Evolutionary conservation across 2,329 filamentous ascomycete genomes (phyloP).

Genomic region (Podosphaera leucotricha): DNA sequence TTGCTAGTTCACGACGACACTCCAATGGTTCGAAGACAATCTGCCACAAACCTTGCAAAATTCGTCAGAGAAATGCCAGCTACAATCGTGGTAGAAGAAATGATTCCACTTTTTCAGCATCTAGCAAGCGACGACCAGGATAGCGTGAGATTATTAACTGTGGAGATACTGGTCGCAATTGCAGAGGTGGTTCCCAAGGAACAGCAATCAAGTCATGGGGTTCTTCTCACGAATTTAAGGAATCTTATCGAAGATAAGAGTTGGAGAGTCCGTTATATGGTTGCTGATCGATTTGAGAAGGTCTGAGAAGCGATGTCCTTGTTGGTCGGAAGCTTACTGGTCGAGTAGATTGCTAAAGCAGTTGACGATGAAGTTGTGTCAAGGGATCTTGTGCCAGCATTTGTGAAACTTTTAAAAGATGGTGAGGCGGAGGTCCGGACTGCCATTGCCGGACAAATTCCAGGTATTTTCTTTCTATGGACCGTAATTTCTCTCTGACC

Average conservation of each 20-base stretch:
- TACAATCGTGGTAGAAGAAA: constrained; percentile 81
- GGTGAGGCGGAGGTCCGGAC: constrained; percentile 94
- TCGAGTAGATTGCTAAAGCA: constrained; percentile 69
- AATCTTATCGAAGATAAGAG: constrained; percentile 97
- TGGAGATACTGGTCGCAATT: constrained; percentile 88
- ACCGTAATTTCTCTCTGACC: constrained; percentile 4
- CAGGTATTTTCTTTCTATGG: constrained; percentile 25
- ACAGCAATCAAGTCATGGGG: constrained; percentile 87
- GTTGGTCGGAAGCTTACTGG: constrained; percentile 5
- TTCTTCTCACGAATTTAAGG: constrained; percentile 70
- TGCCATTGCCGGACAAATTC: constrained; percentile 91
- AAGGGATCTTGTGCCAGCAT: constrained; percentile 81
- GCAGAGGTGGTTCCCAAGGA: constrained; percentile 96
- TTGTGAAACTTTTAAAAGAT: constrained; percentile 94
- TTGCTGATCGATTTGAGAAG: constrained; percentile 96
- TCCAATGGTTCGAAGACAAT: constrained; percentile 93
- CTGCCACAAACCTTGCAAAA: constrained; percentile 86
- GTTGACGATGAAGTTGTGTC: constrained; percentile 93
- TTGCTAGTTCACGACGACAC: constrained; percentile 94
- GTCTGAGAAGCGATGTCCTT: constrained; percentile 21
- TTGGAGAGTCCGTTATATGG: constrained; percentile 98
- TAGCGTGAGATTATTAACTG: constrained; percentile 83
- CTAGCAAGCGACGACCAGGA: constrained; percentile 93
- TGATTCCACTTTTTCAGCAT: constrained; percentile 97
- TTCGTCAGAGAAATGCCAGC: constrained; percentile 95